These are phyloP conservation scores for Podila epicladia DNA, from an alignment of 192 early-diverging fungal species.

Conservation along the genomic window DNA sequence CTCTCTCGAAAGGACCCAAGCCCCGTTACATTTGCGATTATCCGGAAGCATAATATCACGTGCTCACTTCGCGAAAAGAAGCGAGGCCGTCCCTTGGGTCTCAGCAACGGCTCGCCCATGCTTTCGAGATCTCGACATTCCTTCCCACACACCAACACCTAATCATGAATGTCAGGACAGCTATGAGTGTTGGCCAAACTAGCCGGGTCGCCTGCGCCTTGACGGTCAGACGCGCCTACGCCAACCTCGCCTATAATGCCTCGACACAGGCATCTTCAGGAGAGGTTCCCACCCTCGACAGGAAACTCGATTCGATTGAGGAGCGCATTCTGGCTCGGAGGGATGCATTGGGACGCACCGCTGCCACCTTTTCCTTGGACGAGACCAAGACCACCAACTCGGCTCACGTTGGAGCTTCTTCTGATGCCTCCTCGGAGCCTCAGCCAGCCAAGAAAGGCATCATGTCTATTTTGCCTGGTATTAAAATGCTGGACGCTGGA, in stretches of 20 bases:
- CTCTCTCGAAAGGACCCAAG: too few species aligned
- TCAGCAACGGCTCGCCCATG: too few species aligned
- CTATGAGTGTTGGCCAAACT: constrained; percentile 26
- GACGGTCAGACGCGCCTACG: constrained; percentile 29
- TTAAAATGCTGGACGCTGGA: too few species aligned
- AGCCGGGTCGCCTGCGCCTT: constrained; percentile 10
- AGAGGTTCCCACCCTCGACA: constrained; percentile 41
- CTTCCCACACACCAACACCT: background rate
- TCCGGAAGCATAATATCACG: too few species aligned
- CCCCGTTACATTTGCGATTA: too few species aligned
- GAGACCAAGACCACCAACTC: background rate
- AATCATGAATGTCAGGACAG: constrained; percentile 42
- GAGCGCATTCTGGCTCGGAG: constrained; percentile 50
- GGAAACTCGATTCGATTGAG: constrained; percentile 47
- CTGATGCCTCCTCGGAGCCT: constrained; percentile 7
- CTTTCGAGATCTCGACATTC: background rate
- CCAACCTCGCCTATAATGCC: constrained; percentile 46
- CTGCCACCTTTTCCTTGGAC: constrained; percentile 13
- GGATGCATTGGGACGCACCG: constrained; percentile 17
- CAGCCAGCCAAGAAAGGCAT: constrained; percentile 38
- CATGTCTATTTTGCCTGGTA: constrained; percentile 50
- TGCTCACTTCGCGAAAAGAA: too few species aligned
- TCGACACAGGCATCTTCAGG: constrained; percentile 26
- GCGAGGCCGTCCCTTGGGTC: too few species aligned
- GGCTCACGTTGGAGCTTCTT: background rate